Conservation (phyloP, 768 basidiomycete species). For the Fibroporia radiculosa region DNA sequence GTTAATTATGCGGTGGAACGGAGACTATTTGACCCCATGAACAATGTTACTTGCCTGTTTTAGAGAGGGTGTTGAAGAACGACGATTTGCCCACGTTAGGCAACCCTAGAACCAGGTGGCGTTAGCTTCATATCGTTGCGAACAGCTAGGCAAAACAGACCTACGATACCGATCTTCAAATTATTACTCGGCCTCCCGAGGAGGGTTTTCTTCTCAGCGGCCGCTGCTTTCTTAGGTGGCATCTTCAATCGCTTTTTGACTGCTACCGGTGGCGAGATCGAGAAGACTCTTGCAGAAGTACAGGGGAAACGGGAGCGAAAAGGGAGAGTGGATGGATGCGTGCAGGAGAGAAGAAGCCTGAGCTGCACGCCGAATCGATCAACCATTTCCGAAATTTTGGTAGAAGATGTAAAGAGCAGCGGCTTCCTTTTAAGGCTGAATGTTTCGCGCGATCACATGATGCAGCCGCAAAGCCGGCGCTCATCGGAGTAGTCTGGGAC, state of each 20-base stretch:
- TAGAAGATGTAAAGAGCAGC: not conserved
- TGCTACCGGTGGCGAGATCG: conserved; percentile 6
- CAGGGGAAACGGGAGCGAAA: conserved; percentile 2
- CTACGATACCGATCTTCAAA: conserved; percentile 98
- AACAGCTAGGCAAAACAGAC: conserved; percentile 41
- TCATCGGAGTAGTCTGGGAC: not conserved
- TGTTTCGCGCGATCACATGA: not conserved
- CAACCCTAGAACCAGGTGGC: conserved; percentile 43
- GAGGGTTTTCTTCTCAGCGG: conserved; percentile 73
- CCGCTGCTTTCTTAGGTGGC: conserved; percentile 84
- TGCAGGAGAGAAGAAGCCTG: conserved; percentile 4
- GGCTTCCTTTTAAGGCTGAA: not conserved
- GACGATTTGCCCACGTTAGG: conserved; percentile 99
- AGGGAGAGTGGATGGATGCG: conserved; percentile 1
- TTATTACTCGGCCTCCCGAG: conserved; percentile 95
- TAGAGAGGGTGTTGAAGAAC: conserved; percentile 96
- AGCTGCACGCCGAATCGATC: conserved; percentile 10
- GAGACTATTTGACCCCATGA: conserved; percentile 1
- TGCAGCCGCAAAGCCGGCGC: not conserved
- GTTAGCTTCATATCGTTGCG: conserved; percentile 5
- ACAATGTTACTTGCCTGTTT: conserved; percentile 55
- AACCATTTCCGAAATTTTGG: conserved; percentile 1
- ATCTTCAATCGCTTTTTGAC: conserved; percentile 53
- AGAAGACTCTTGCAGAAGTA: conserved; percentile 8
- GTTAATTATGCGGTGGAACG: not conserved